Evolutionary conservation across 208 protist species (phyloP), one percentile per base, ranked within the genome.

Genomic region (Leishmania braziliensis): DNA sequence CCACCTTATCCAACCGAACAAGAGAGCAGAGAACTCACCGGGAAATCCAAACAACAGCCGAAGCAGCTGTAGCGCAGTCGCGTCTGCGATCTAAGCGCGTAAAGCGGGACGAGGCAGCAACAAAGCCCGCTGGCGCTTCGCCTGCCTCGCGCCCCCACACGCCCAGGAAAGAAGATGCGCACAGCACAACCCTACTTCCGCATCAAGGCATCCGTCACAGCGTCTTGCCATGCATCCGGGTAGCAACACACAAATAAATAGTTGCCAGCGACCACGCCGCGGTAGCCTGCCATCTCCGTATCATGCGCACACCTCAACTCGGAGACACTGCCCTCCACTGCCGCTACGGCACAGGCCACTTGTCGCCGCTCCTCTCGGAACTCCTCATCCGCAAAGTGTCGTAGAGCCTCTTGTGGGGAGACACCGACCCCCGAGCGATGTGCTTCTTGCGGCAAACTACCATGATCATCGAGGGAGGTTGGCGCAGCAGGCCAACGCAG

Each of bases 211-310:
- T 43, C 53, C 6, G 14, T 60, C 50, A 63, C 73, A 12, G 33
- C 73, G 43, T 77, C 18, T n/a, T 77, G 73, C 73, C 73, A 77
- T 14, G 73, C 54, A 29, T 62, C 78, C 48, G 82, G 75, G 69
- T 88, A 87, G 46, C 78, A 76, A 29, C 86, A 90, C 14, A 90
- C 80, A 70, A 90, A 68, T 8, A 87, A 68, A 50, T 85, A 33
- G 36, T 81, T 83, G 39, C 84, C 86, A 20, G 69, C 76, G 14
- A 83, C 80, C 20, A 74, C 72, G 18, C 66, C 68, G 75, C 83
- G 63, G 73, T 86, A 87, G n/a, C 78, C 86, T 2, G 60, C 33
- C 23, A 62, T 23, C 33, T 39, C 60, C n/a, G 74, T 80, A n/a
- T 77, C 74, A 48, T 73, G 60, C 20, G 58, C 16, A 50, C 51